Evolutionary conservation across 306 rosid genomes (phyloP).

Genomic region (Spatholobus suberectus): DNA sequence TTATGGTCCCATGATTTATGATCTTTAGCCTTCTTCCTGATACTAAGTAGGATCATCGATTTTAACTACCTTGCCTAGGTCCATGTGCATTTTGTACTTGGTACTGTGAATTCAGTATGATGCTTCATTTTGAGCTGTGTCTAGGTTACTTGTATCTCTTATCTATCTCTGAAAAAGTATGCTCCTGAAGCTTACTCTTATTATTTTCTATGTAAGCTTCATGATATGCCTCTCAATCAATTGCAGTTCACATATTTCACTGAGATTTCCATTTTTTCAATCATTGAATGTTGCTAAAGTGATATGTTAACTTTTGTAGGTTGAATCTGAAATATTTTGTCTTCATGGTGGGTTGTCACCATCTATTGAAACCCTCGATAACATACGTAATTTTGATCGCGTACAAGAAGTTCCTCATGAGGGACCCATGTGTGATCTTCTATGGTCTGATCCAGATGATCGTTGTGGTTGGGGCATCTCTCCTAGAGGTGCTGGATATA

Average conservation of each 20-base stretch:
- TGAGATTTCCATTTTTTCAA: slow-evolving; percentile 16
- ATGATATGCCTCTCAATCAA: not conserved
- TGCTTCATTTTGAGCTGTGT: not conserved
- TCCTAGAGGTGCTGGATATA: slow-evolving; percentile 95
- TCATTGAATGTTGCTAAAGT: slow-evolving; percentile 26
- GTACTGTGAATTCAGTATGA: not conserved
- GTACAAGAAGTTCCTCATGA: slow-evolving; percentile 99
- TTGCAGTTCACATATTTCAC: slow-evolving; percentile 6
- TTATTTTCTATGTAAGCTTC: not conserved
- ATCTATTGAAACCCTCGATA: slow-evolving; percentile 92
- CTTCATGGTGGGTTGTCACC: slow-evolving; percentile 97
- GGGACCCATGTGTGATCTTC: slow-evolving; percentile 97
- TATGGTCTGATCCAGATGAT: slow-evolving; percentile 98
- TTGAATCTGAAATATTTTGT: slow-evolving; percentile 95
- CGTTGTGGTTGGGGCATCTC: slow-evolving; percentile 99
- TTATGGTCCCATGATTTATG: not conserved
- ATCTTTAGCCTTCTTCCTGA: not conserved
- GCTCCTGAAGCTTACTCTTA: not conserved
- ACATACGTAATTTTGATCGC: slow-evolving; percentile 90
- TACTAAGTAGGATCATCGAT: not conserved
- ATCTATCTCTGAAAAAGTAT: not conserved
- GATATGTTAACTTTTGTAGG: slow-evolving; percentile 51
- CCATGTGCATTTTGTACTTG: not conserved
- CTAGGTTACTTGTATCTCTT: not conserved
- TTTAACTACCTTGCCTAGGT: not conserved